Conservation (phyloP, 345 rosid genomes). For the Orychophragmus violaceus region DNA sequence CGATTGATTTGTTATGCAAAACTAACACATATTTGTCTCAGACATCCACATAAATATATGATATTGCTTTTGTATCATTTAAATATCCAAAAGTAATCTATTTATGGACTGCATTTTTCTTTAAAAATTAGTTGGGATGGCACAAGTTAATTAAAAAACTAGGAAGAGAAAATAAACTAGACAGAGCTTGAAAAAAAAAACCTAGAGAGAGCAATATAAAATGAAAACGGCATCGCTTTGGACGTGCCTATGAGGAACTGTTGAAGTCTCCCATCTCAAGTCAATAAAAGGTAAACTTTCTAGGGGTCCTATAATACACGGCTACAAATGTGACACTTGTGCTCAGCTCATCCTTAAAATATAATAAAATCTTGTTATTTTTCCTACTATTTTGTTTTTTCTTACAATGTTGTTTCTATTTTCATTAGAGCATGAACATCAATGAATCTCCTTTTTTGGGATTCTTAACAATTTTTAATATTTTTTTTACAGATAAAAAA, state of each 20-base stretch:
- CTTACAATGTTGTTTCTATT: background rate
- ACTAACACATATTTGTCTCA: too few relatives aligned
- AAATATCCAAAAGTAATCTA: too few relatives aligned
- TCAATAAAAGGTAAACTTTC: constrained; percentile 2
- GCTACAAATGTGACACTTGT: background rate
- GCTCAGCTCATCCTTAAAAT: background rate
- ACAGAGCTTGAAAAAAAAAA: background rate
- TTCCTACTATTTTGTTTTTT: background rate
- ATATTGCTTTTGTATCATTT: too few relatives aligned
- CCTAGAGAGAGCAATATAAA: background rate
- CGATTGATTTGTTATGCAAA: too few relatives aligned
- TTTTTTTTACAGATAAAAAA: too few relatives aligned
- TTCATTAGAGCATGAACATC: too few relatives aligned
- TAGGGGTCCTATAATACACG: background rate
- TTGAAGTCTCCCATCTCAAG: constrained; percentile 10
- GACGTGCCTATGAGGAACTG: background rate
- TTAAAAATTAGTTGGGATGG: too few relatives aligned
- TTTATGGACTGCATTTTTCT: too few relatives aligned
- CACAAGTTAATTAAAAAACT: too few relatives aligned
- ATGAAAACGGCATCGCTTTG: constrained; percentile 1
- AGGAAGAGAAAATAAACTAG: background rate
- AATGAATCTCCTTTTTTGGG: too few relatives aligned
- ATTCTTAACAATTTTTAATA: too few relatives aligned
- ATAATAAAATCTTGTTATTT: background rate
- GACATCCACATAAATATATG: too few relatives aligned